Percentiles rank a stretch among this genome's conserved stretches.
Conservation (phyloP, 805 yeast species). For the Cyberlindnera saturnus region DNA sequence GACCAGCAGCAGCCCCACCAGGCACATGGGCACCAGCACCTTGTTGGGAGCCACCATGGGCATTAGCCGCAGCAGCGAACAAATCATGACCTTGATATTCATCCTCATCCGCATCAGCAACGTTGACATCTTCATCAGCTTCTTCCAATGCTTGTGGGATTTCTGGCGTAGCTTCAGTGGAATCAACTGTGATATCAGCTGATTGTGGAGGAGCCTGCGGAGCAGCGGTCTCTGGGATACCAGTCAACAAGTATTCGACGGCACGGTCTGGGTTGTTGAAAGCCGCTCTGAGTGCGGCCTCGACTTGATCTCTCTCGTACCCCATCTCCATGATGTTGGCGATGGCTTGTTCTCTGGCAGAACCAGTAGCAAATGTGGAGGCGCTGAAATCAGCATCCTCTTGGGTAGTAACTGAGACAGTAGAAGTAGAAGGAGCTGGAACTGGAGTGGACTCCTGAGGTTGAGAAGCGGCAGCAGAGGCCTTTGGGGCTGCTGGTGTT, state of each 20-base stretch:
- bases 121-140: conserved; percentile 18
- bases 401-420: conserved; percentile 20
- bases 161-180: conserved; percentile 1
- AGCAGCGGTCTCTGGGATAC: conserved; percentile 63
- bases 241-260: conserved; percentile 87
- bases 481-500: conserved; percentile 6
- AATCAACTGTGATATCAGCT: no score
- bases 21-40: conserved; percentile 23
- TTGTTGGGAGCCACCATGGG: conserved; percentile 13
- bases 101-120: conserved; percentile 28
- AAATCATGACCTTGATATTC: conserved; percentile 13
- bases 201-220: conserved; percentile 22
- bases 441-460: conserved; percentile 15
- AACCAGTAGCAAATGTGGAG: conserved; percentile 70
- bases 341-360: conserved; percentile 71
- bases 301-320: conserved; percentile 80
- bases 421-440: conserved; percentile 21
- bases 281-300: conserved; percentile 88
- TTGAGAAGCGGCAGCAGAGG: conserved; percentile 21
- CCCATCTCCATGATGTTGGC: conserved; percentile 93
- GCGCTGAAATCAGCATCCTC: conserved; percentile 22
- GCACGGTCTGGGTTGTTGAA: conserved; percentile 98
- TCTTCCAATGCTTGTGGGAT: conserved; percentile 1
- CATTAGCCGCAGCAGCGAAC: conserved; percentile 24
- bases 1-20: conserved; percentile 33